Percentiles rank a stretch among this genome's conserved stretches.
phyloP scores from a whole-genome alignment of 2,329 filamentous ascomycete genomes.

The Talaromyces verruculosus region DNA sequence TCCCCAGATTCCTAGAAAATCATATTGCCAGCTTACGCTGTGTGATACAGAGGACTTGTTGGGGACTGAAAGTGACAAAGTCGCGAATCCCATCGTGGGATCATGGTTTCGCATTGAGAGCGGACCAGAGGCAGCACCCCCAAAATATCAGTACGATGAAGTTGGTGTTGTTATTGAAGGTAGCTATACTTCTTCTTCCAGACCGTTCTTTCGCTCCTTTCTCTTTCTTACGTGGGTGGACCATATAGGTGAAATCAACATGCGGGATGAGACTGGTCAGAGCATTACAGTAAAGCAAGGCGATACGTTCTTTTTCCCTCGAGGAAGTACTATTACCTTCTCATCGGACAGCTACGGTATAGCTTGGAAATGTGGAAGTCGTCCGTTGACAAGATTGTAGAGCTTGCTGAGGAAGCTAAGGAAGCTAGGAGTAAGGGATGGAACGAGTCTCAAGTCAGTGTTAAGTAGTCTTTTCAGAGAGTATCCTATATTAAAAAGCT shows the following conservation, averaged over 20 bases:
- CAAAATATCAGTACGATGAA: not conserved
- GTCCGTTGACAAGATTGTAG: not conserved
- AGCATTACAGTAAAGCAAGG: not conserved
- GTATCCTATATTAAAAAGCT: not conserved
- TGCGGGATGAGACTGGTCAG: not conserved
- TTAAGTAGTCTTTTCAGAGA: not conserved
- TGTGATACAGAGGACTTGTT: not conserved
- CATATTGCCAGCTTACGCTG: too few relatives aligned
- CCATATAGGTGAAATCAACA: not conserved
- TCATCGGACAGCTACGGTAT: not conserved
- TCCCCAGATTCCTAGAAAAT: too few relatives aligned
- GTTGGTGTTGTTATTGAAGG: not conserved
- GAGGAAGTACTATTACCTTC: not conserved
- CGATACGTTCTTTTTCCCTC: not conserved
- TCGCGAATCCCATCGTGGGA: not conserved
- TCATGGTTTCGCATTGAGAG: not conserved
- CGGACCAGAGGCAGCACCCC: not conserved
- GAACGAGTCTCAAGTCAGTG: not conserved
- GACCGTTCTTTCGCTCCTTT: not conserved
- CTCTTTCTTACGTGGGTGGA: not conserved
- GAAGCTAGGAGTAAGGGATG: not conserved
- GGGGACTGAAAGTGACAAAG: not conserved
- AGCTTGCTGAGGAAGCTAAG: not conserved
- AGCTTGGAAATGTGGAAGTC: not conserved
- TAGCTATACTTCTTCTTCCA: not conserved